phyloP scores from a whole-genome alignment of 2,329 filamentous ascomycete species.

The Rutstroemia sp. region DNA sequence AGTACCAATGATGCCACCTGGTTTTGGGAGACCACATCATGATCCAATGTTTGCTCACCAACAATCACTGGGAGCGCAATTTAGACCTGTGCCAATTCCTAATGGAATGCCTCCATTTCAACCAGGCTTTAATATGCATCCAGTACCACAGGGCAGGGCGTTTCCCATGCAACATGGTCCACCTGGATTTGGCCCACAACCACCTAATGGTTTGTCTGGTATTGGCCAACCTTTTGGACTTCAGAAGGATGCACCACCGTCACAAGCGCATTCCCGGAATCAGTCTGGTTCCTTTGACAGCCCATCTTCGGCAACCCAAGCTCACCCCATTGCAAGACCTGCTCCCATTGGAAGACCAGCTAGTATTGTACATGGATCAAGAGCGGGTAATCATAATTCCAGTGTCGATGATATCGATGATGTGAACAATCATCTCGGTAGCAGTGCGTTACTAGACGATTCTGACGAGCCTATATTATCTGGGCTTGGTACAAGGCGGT shows the following conservation, averaged over 20 bases:
- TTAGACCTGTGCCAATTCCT: conserved; percentile 43
- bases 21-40: conserved; percentile 37
- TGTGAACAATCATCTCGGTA: conserved; percentile 74
- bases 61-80: conserved; percentile 45
- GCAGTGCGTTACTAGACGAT: conserved; percentile 79
- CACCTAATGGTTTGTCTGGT: conserved; percentile 34
- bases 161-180: conserved; percentile 36
- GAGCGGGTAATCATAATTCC: conserved; percentile 26
- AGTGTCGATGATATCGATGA: conserved; percentile 54
- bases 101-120: conserved; percentile 42
- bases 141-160: conserved; percentile 44
- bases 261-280: conserved; percentile 64
- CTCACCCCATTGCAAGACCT: conserved; percentile 73
- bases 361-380: conserved; percentile 55
- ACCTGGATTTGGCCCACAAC: conserved; percentile 45
- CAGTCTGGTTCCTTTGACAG: conserved; percentile 63
- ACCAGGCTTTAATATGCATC: conserved; percentile 55
- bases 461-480: conserved; percentile 46
- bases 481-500: conserved; percentile 31
- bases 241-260: conserved; percentile 34
- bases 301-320: conserved; percentile 39
- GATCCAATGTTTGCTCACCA: conserved; percentile 49
- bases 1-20: conserved; percentile 33
- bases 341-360: conserved; percentile 82
- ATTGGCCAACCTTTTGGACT: conserved; percentile 35